Evolutionary conservation across 2,329 filamentous ascomycete species (phyloP).

Genomic region (Neofusicoccum umdonicola): DNA sequence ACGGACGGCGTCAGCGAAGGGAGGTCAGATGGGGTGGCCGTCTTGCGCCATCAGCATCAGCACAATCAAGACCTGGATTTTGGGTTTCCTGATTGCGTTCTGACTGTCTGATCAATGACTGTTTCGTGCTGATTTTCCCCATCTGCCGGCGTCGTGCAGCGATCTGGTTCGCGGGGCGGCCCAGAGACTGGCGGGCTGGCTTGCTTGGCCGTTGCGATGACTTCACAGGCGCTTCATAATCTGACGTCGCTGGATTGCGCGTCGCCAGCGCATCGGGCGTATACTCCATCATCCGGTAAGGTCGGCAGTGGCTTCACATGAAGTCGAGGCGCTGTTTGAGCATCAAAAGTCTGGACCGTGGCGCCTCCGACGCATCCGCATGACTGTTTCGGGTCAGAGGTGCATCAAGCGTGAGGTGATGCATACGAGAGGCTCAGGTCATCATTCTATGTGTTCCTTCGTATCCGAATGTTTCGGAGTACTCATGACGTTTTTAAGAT

Average conservation of each 20-base stretch:
- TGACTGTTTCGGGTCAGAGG: conserved; percentile 2
- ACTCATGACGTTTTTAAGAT: too few species aligned
- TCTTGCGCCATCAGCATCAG: conserved; percentile 2
- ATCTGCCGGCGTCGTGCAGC: neutral
- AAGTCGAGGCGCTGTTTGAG: neutral
- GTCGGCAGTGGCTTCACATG: conserved; percentile 2
- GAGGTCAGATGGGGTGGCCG: neutral
- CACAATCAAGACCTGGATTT: neutral
- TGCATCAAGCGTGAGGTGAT: neutral
- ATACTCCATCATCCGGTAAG: neutral
- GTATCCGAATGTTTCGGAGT: too few species aligned
- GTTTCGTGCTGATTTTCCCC: neutral
- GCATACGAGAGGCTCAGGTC: conserved; percentile 10
- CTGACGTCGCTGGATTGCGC: neutral
- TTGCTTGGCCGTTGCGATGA: neutral
- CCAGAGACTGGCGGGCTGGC: too few species aligned
- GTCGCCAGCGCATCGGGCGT: neutral
- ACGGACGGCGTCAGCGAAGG: neutral
- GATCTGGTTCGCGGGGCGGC: neutral
- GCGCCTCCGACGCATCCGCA: neutral
- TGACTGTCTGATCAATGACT: neutral
- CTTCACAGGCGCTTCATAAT: conserved; percentile 3
- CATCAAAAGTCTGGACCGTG: neutral
- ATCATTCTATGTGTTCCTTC: neutral
- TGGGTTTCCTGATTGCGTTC: neutral